Evolutionary conservation across 2,329 filamentous ascomycete species (phyloP).

Genomic region (Remersonia thermophila): DNA sequence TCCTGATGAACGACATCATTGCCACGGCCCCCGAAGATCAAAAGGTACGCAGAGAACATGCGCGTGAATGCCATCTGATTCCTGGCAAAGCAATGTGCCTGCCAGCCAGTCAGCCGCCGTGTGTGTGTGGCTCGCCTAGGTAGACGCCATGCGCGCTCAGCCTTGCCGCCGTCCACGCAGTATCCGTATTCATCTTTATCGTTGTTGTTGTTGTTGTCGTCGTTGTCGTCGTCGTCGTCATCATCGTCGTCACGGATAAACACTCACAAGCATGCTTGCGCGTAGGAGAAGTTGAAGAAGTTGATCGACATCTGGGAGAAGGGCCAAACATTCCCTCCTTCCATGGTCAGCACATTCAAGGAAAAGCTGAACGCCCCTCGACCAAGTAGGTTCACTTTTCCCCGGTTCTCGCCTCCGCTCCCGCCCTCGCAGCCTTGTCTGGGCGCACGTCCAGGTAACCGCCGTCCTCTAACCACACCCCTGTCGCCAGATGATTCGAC

Average conservation of each 20-base stretch:
- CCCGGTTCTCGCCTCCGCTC: neutral
- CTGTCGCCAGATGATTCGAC: conserved; percentile 50
- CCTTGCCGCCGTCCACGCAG: neutral
- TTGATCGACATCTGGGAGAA: conserved; percentile 97
- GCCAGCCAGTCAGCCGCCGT: too few species aligned
- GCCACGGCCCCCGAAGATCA: conserved; percentile 81
- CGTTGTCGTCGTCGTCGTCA: conserved; percentile 12
- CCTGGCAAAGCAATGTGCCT: neutral
- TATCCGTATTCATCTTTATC: conserved; percentile 13
- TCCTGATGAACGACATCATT: conserved; percentile 91
- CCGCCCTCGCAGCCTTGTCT: neutral
- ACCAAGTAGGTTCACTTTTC: conserved; percentile 44
- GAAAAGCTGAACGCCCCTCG: conserved; percentile 56
- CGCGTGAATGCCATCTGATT: conserved; percentile 10
- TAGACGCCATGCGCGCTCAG: too few species aligned
- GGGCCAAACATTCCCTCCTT: conserved; percentile 72
- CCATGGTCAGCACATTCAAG: conserved; percentile 73
- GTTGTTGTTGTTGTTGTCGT: conserved; percentile 11
- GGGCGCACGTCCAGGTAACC: neutral
- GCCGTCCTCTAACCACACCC: conserved; percentile 28
- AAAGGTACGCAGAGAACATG: conserved; percentile 62
- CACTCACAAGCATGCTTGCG: conserved; percentile 30
- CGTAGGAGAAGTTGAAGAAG: conserved; percentile 91
- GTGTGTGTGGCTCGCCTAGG: too few species aligned
- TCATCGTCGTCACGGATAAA: conserved; percentile 8